Percentiles rank a stretch among this genome's conserved stretches.
These are phyloP conservation scores for Gossypium trilobum DNA, from an alignment of 441 rosid genomes.

Conservation along the genomic window DNA sequence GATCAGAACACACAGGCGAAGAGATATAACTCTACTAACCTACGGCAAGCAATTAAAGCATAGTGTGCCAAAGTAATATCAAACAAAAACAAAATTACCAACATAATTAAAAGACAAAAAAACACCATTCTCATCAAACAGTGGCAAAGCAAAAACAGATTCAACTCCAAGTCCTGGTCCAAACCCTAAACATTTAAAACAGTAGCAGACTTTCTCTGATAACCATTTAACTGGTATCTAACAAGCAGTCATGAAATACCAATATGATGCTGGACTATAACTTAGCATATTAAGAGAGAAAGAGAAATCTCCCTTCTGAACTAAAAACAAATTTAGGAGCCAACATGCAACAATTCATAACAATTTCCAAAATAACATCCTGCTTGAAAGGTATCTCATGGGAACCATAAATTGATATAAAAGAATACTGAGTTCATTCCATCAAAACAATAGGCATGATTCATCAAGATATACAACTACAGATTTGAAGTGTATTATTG, in stretches of 20 bases:
- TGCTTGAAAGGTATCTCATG: background rate
- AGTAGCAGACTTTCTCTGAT: background rate
- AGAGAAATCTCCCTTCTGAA: background rate
- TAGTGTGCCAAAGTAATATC: background rate
- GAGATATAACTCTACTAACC: background rate
- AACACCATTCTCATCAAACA: background rate
- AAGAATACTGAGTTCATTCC: slow-evolving; percentile 1
- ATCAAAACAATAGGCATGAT: background rate
- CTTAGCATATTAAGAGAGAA: background rate
- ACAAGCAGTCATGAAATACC: background rate
- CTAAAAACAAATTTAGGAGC: background rate
- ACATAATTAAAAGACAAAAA: background rate
- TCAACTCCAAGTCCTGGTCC: background rate
- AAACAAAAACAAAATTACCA: background rate
- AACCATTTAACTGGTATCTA: background rate
- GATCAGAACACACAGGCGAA: background rate
- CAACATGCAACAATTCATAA: background rate
- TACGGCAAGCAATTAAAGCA: background rate
- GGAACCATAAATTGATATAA: background rate
- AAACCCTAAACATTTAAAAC: background rate
- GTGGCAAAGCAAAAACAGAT: background rate
- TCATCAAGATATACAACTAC: background rate
- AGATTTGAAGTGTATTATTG: background rate
- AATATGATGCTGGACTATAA: background rate
- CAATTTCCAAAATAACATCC: background rate